Evolutionary conservation across 129 eudicot genomes (phyloP).

Genomic region (Centrapalus pauciflorus): DNA sequence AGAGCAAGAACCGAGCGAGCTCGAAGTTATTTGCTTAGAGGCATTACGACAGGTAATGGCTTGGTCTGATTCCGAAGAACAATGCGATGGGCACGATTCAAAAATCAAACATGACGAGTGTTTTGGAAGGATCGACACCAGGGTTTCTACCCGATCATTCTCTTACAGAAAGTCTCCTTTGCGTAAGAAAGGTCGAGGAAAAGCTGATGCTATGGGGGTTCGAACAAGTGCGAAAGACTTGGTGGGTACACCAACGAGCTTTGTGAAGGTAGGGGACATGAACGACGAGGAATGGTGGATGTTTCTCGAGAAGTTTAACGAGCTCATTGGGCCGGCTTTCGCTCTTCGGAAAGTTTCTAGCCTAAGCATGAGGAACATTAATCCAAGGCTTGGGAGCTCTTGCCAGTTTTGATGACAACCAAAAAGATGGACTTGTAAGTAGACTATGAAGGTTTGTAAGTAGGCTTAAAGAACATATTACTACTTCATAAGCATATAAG

Average conservation of each 20-base stretch:
- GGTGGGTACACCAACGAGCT: conserved; percentile 32
- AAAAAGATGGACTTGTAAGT: neutral
- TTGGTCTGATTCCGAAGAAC: conserved; percentile 12
- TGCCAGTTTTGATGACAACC: conserved; percentile 33
- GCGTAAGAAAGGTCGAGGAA: conserved; percentile 23
- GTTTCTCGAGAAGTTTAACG: conserved; percentile 45
- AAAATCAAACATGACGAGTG: too few species aligned
- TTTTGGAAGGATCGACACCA: conserved; percentile 7
- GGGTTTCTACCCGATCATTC: conserved; percentile 11
- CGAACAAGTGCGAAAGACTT: conserved; percentile 40
- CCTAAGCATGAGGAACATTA: conserved; percentile 25
- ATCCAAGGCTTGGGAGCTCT: conserved; percentile 24
- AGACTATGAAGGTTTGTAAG: conserved; percentile 7
- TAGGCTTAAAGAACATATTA: conserved; percentile 9
- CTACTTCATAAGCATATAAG: conserved; percentile 20
- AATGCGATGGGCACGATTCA: conserved; percentile 1
- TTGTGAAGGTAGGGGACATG: conserved; percentile 55
- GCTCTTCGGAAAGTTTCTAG: conserved; percentile 31
- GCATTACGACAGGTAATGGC: conserved; percentile 31
- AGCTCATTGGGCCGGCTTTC: conserved; percentile 38
- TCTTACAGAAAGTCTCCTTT: conserved; percentile 25
- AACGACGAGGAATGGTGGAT: conserved; percentile 39
- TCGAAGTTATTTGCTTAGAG: conserved; percentile 52
- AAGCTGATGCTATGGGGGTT: conserved; percentile 16
- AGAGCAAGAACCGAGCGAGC: conserved; percentile 66